Evolutionary conservation across 331 rosid genomes (phyloP), one percentile per base, ranked within the genome.

Genomic region (Quercus phellos): DNA sequence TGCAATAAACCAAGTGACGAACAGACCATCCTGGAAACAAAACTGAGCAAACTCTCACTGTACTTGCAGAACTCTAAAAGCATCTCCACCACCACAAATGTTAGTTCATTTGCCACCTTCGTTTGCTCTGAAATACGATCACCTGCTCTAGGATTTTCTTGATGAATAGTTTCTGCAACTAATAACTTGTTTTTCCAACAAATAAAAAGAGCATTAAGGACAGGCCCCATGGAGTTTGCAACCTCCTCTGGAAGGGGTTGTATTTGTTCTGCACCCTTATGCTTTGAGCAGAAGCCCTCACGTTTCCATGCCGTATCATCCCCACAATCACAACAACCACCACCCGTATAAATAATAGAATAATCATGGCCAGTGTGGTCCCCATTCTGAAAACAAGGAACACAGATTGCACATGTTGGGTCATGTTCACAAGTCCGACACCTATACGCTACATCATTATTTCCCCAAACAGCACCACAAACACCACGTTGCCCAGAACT

Each of bases 301-400:
- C 91, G 96, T 77, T 90, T 95, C 99, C 99, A 95, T 3, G 98
- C 99, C 0, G 99, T 93, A 59, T 82, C 94, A 84, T 95, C 99
- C 70, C 99, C 99, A 75, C 99, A 95, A 85, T 95, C 99, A 77
- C 99, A 95, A 78, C 99, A 95, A 55, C 99, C 99, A 0, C 99
- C 93, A 0, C 96, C 86, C 0, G 99, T 95, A 76, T 93, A 87
- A 67, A 95, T 95, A 46, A 90, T 86, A 69, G 69, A 83, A 88
- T 89, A 95, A 81, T 95, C 99, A 76, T 95, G 99, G 76, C 84
- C 93, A 71, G 81, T 70, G 83, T 95, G 99, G 78, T 90, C 74
- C 72, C 99, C 99, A 75, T 88, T 89, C 86, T 88, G 94, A 81
- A 95, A 95, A 85, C 99, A 95, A 59, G 96, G 98, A 74, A 95